Evolutionary conservation across 345 rosid species (phyloP).

Genomic region (Populus davidiana): DNA sequence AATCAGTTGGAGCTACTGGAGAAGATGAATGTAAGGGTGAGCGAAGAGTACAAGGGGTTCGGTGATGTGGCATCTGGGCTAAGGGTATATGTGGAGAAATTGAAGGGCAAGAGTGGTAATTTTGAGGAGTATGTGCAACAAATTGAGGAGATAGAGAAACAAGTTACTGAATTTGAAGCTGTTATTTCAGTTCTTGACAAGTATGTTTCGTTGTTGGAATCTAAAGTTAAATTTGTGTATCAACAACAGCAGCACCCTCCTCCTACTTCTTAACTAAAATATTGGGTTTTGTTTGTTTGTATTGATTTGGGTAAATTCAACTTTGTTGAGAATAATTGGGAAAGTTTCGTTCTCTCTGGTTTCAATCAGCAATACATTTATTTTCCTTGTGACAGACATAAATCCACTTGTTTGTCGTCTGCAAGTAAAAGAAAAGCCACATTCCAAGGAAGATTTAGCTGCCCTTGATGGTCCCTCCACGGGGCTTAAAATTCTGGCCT

Average conservation of each 20-base stretch:
- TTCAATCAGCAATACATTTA: no score
- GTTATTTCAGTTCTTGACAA: slow-evolving; percentile 72
- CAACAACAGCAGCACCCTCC: slow-evolving; percentile 17
- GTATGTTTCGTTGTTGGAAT: slow-evolving; percentile 66
- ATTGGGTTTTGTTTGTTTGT: neutral
- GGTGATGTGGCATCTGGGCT: slow-evolving; percentile 80
- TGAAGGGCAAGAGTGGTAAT: slow-evolving; percentile 57
- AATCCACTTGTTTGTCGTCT: neutral
- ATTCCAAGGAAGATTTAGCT: neutral
- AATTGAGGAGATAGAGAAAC: slow-evolving; percentile 71
- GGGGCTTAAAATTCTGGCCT: no score
- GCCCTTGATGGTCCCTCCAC: neutral
- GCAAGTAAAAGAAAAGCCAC: neutral
- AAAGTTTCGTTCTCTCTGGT: neutral
- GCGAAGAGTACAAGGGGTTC: slow-evolving; percentile 62
- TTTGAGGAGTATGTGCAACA: slow-evolving; percentile 74
- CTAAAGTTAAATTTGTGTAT: slow-evolving; percentile 47
- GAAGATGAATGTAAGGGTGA: slow-evolving; percentile 79
- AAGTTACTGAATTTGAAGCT: slow-evolving; percentile 75
- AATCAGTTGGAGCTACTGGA: slow-evolving; percentile 64
- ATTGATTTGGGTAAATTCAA: neutral
- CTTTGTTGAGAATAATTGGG: neutral
- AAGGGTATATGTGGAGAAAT: slow-evolving; percentile 69
- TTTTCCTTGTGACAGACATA: neutral
- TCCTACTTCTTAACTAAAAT: neutral